Base-by-base conservation (phyloP, 768 basidiomycete genomes). In the Kwoniella dendrophila region DNA sequence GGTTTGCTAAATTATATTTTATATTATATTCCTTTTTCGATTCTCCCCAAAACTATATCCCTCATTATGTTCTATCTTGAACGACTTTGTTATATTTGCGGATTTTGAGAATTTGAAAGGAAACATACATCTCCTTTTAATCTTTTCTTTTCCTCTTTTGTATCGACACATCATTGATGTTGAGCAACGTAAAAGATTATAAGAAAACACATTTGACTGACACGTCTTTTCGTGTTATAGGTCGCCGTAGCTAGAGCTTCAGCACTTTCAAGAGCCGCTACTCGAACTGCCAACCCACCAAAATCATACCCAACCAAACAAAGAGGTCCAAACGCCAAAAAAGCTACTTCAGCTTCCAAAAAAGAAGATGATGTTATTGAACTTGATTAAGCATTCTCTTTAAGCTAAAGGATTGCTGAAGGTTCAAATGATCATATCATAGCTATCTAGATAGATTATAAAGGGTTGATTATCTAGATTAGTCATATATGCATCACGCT, bases 221-320 rank as follows among this genome's bases (percentile, higher is more conserved):
- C 43, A 51, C 41, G 10, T 26, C 26, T 20, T 49, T 7, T n/a
- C 30, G 30, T n/a, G 34, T 11, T 34, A 34, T 51, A 77, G 75
- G 71, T 62, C 61, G 75, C 75, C 59, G 75, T 77, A 52, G 75
- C 75, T 59, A 71, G 75, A 22, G 69, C 71, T 63, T 74, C 75
- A 59, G 71, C 75, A 60, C 64, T 74, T 49, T 29, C 64, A 59
- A 55, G 64, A 49, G 70, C 57, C 55, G 33, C 63, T 43, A 58
- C 45, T 36, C 65, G 64, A 56, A 51, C 69, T 43, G 70, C 59
- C 68, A 72, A 69, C 70, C 68, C 67, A 27, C 68, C 70, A 44
- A 74, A 74, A 50, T 58, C 59, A 43, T 64, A 44, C 58, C 69
- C 69, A 24, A 36, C 47, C 38, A 74, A 77, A 64, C 32, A 44